Percentiles rank a stretch among this genome's conserved stretches.
Evolutionary conservation across 2,329 filamentous ascomycete species (phyloP).

Genomic region (Gyromitra esculenta): DNA sequence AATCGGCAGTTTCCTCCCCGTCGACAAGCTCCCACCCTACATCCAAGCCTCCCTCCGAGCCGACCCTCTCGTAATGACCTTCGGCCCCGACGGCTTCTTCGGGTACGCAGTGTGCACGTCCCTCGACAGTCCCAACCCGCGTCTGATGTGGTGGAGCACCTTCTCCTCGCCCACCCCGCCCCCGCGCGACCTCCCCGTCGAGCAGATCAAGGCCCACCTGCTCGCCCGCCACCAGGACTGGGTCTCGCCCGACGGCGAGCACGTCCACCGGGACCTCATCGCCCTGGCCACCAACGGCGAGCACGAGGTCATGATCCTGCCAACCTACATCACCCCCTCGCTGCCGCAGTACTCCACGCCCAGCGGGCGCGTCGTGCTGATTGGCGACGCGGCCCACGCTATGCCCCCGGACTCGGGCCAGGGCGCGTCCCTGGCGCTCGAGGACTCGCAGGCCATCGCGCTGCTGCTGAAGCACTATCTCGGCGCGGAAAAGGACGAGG

Average conservation of each 20-base stretch:
- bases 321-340: conserved; percentile 64
- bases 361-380: conserved; percentile 63
- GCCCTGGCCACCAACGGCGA: conserved; percentile 57
- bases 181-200: conserved; percentile 27
- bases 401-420: conserved; percentile 67
- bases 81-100: conserved; percentile 34
- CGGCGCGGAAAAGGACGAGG: neutral
- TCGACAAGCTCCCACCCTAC: neutral
- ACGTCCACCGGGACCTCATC: conserved; percentile 54
- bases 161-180: neutral
- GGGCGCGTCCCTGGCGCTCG: conserved; percentile 67
- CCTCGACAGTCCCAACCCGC: neutral
- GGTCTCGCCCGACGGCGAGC: conserved; percentile 62
- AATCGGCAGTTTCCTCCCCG: conserved; percentile 20
- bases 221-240: conserved; percentile 62
- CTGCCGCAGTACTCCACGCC: conserved; percentile 64
- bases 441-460: conserved; percentile 66
- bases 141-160: conserved; percentile 15
- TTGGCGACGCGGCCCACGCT: conserved; percentile 70
- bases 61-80: conserved; percentile 19
- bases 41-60: neutral
- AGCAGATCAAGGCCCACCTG: conserved; percentile 58
- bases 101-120: conserved; percentile 1
- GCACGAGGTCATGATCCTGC: conserved; percentile 62
- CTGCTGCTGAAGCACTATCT: conserved; percentile 59